Base-by-base conservation (phyloP, 2,329 filamentous ascomycete species). In the Tolypocladium inflatum region DNA sequence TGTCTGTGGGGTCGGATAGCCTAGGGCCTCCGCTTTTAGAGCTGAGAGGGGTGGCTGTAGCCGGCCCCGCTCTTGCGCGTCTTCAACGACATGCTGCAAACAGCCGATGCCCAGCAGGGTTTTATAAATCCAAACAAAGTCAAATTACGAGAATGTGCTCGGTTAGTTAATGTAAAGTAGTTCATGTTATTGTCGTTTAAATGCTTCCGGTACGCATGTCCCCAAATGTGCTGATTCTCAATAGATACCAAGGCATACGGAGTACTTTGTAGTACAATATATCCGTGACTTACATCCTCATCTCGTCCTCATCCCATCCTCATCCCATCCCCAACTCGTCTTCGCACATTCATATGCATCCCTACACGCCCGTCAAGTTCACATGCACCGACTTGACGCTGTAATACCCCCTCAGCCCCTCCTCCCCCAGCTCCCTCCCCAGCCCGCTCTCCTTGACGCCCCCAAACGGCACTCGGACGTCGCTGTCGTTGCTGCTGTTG, bases 401-500 rank as follows among this genome's bases (percentile, higher is more conserved):
- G 2, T 72, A 69, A 55, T 78, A 79, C 0, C 71, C 75, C 7
- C 70, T 72, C 7, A 79, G 67, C 4, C 75, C 76, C 8, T 75
- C 75, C 63, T 78, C 75, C 41, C 76, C 76, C 19, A 78, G 62
- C 57, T 78, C 76, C 9, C 76, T 65, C 0, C 76, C 76, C 38
- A 78, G 74, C 19, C 76, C 76, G 55, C 76, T 78, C 67, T 78
- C 76, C 68, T 79, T 78, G 11, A 78, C 71, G 4, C 76, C 76
- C 7, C 76, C 76, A 57, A 78, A 78, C 0, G 76, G 76, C 39
- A 78, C 70, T 3, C 74, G 66, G 57, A 74, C 69, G 26, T 78
- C 75, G 0, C 70, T 74, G 53, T 78, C 76, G 50, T 78, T 76
- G 9, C 71, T 75, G 0, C 73, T 76, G 65, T 81, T 81, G 59